Percentiles rank a stretch among this genome's conserved stretches.
Conservation (phyloP, 192 early-diverging fungal genomes). For the Gorgonomyces haynaldii region DNA sequence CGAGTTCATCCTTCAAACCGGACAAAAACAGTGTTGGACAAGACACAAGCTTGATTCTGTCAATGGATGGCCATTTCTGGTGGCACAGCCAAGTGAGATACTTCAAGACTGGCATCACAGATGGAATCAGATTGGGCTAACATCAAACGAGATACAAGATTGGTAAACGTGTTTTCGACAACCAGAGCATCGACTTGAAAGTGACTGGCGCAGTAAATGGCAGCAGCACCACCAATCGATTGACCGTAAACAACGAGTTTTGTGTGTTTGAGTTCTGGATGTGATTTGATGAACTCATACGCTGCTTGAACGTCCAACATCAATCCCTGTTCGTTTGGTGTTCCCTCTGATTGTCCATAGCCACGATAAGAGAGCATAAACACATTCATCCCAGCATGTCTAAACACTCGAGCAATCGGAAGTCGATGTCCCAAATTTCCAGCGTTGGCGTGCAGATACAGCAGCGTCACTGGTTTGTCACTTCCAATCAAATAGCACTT, state of each 20-base stretch:
- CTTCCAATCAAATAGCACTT: constrained; percentile 62
- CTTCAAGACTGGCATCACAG: constrained; percentile 64
- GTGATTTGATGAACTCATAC: constrained; percentile 68
- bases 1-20: constrained; percentile 72
- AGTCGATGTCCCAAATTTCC: constrained; percentile 98
- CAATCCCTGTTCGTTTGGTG: constrained; percentile 75
- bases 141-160: constrained; percentile 42
- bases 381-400: constrained; percentile 65
- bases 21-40: constrained; percentile 77
- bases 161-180: constrained; percentile 90
- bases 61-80: constrained; percentile 73
- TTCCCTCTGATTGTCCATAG: constrained; percentile 55
- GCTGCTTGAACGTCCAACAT: constrained; percentile 79
- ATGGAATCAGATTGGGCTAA: constrained; percentile 76
- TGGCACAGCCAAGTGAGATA: constrained; percentile 68
- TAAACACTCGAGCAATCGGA: constrained; percentile 72
- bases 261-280: constrained; percentile 60
- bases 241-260: constrained; percentile 87
- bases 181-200: constrained; percentile 77
- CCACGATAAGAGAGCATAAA: constrained; percentile 98
- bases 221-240: constrained; percentile 93
- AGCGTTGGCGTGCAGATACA: constrained; percentile 95
- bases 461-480: constrained; percentile 41
- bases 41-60: constrained; percentile 57
- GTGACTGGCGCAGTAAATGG: constrained; percentile 69